A percentile compares a stretch with the other conserved stretches of the same genome.
Conservation (phyloP, 1,284 basidiomycete species). For the Microbotryum intermedium region DNA sequence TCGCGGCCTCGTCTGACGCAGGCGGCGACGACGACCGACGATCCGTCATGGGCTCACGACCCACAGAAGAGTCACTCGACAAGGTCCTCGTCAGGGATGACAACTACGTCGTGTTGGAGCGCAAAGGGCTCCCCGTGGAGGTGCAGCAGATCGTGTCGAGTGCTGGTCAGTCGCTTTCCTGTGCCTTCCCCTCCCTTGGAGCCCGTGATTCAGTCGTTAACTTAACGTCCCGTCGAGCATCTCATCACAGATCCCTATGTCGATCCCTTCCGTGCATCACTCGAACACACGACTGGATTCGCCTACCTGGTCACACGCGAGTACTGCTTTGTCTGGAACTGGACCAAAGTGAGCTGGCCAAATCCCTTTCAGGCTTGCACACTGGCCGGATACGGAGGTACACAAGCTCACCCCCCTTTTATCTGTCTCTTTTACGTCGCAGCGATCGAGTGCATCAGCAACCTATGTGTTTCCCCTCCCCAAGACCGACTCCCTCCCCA, state of each 20-base stretch:
- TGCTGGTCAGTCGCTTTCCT: slow-evolving; percentile 9
- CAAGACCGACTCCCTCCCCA: slow-evolving; percentile 36
- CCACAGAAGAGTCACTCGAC: not conserved
- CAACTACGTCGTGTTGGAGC: slow-evolving; percentile 13
- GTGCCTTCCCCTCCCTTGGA: not conserved
- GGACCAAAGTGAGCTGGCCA: slow-evolving; percentile 34
- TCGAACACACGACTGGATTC: slow-evolving; percentile 40
- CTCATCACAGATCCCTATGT: slow-evolving; percentile 37
- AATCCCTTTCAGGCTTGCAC: too few species aligned
- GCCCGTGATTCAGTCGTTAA: too few species aligned
- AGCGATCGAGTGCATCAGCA: slow-evolving; percentile 16
- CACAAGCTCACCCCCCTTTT: not conserved
- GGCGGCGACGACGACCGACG: not conserved
- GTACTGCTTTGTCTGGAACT: slow-evolving; percentile 43
- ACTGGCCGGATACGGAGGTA: too few species aligned
- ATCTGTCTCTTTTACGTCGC: not conserved
- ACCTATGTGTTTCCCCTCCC: slow-evolving; percentile 35
- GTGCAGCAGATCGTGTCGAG: slow-evolving; percentile 10
- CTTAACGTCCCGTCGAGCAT: not conserved
- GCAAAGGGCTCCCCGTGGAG: slow-evolving; percentile 18
- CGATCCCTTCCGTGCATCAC: slow-evolving; percentile 35
- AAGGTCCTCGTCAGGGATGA: slow-evolving; percentile 24
- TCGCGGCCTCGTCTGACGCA: not conserved
- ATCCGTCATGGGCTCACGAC: not conserved
- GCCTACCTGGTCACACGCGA: slow-evolving; percentile 39